phyloP scores from a whole-genome alignment of 208 protist genomes.

The Trypanosoma lewisi region DNA sequence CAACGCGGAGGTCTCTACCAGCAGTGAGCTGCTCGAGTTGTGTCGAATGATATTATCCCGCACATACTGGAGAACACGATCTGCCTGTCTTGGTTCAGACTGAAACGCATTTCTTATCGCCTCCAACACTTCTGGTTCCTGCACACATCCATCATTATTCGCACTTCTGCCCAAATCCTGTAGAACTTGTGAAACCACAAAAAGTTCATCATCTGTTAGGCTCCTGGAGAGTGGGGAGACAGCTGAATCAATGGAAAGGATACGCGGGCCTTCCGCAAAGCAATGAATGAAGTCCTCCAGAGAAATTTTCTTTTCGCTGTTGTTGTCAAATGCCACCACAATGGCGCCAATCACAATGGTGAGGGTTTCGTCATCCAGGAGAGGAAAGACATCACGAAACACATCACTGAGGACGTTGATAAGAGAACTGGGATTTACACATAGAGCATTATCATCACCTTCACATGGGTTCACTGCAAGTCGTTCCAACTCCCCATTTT shows the following conservation, averaged over 20 bases:
- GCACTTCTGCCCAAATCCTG: slow-evolving; percentile 30
- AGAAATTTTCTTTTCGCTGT: slow-evolving; percentile 36
- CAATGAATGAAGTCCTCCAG: slow-evolving; percentile 68
- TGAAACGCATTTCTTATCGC: slow-evolving; percentile 39
- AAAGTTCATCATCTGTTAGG: slow-evolving; percentile 40
- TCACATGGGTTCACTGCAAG: slow-evolving; percentile 40
- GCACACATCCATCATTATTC: slow-evolving; percentile 38
- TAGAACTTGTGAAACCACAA: slow-evolving; percentile 42
- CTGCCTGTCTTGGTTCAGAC: slow-evolving; percentile 28
- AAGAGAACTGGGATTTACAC: slow-evolving; percentile 51
- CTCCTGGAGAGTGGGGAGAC: background rate
- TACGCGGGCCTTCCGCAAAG: slow-evolving; percentile 52
- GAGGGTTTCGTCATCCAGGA: slow-evolving; percentile 60
- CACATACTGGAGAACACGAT: slow-evolving; percentile 53
- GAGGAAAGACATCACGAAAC: slow-evolving; percentile 64
- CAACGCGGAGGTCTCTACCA: slow-evolving; percentile 1
- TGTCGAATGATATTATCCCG: slow-evolving; percentile 22
- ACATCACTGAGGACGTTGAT: slow-evolving; percentile 47
- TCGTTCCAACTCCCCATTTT: slow-evolving; percentile 57
- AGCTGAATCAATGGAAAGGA: slow-evolving; percentile 17
- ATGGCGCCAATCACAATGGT: slow-evolving; percentile 63
- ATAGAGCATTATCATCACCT: slow-evolving; percentile 39
- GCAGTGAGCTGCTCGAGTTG: slow-evolving; percentile 8
- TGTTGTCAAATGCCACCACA: slow-evolving; percentile 49
- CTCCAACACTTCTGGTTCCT: slow-evolving; percentile 35